These are phyloP conservation scores for Odontarrhena argentea DNA, from an alignment of 345 rosid genomes.

Conservation along the genomic window DNA sequence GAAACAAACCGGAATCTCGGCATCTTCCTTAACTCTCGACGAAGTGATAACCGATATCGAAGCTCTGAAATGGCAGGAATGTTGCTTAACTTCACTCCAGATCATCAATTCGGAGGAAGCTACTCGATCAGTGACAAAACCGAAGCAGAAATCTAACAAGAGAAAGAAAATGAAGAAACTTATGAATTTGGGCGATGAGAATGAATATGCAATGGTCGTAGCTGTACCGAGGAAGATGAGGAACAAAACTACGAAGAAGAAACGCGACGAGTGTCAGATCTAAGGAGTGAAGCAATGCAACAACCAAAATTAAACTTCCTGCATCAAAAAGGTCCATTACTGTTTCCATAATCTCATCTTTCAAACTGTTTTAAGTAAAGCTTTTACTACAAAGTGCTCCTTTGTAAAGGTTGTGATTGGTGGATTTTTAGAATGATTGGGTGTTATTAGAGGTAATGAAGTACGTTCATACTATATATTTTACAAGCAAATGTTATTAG, in stretches of 20 bases:
- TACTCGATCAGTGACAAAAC: neutral
- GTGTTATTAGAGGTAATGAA: neutral
- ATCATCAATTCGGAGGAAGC: constrained; percentile 26
- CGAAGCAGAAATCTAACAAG: constrained; percentile 20
- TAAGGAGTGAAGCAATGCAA: constrained; percentile 42
- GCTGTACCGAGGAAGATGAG: neutral
- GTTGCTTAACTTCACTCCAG: constrained; percentile 36
- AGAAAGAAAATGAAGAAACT: constrained; percentile 13
- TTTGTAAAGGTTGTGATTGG: neutral
- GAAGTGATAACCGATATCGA: constrained; percentile 38
- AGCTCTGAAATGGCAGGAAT: constrained; percentile 43
- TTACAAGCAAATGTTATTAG: neutral
- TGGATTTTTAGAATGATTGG: neutral
- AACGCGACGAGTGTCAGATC: neutral
- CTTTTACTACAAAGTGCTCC: neutral
- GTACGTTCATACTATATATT: neutral
- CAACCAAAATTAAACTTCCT: constrained; percentile 41
- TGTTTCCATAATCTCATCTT: constrained; percentile 7
- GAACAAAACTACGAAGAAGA: constrained; percentile 24
- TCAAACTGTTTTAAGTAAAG: neutral
- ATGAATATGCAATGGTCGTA: neutral
- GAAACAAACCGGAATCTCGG: constrained; percentile 6
- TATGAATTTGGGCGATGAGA: neutral
- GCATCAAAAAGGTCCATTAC: constrained; percentile 4
- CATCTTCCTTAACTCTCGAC: constrained; percentile 29